Base-by-base conservation (phyloP, 129 eudicot genomes). In the Lonicera japonica region DNA sequence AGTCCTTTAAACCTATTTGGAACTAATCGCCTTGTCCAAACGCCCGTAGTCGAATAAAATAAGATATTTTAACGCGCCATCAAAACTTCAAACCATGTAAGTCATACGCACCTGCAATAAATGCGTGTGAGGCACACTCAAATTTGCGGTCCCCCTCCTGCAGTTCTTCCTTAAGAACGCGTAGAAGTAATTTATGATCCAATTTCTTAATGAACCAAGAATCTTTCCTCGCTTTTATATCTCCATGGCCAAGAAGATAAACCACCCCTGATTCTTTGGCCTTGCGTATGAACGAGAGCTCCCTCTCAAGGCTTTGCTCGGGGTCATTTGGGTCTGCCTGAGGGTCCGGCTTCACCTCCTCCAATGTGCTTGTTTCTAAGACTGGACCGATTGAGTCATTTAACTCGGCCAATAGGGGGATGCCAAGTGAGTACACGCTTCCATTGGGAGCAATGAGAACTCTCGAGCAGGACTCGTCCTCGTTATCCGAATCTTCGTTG, bases 211-310 rank as follows among this genome's bases (percentile, higher is more conserved):
- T 22, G 56, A 92, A 92, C 96, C 98, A 92, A 0, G 98, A 92
- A 56, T 92, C 96, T 61, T 92, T 92, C 56, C 85, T 80, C 11
- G 98, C 98, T 61, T 96, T 70, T 22, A 92, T 92, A 56, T 85
- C 83, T 21, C 95, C 98, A 63, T 87, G 98, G 25, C 98, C 98
- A 10, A 92, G 96, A 71, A 92, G 98, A 77, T 92, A 92, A 58
- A 92, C 96, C 13, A 92, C 83, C 58, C 98, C 98, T 0, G 91
- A 87, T 78, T 92, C 96, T 72, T 92, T 92, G 23, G 98, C 98
- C 74, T 74, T 72, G 59, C 70, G 90, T 68, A 92, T 69, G 73
- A 92, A 80, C 12, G 84, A 80, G 0, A 92, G 78, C 79, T 92
- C 98, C 71, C 86, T 92, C 61, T 87, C 98, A 21, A 91, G 82